Evolutionary conservation across 1,284 basidiomycete genomes (phyloP), one percentile per base, ranked within the genome.

Genomic region (Cerrena zonata): DNA sequence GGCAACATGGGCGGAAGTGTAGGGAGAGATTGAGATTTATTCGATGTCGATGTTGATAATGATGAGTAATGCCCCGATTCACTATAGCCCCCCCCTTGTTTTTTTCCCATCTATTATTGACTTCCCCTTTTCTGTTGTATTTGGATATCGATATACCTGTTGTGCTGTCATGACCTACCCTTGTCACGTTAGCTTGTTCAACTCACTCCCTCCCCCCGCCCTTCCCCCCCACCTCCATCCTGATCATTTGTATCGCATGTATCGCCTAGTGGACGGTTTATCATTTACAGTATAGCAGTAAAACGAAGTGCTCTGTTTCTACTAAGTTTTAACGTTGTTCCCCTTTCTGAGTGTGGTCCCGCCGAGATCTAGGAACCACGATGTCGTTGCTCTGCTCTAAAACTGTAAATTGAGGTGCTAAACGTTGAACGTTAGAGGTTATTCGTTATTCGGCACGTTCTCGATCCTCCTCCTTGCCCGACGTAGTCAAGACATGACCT

Each of bases 1-100:
- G 56, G 86, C 86, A 47, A 67, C 71, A 52, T 89, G 86, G 86
- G 86, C 84, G 53, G 85, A 89, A 67, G 71, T 77, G 58, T 84
- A 67, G 74, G 69, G 40, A 45, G 47, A 36, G 52, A 49, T 21
- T 41, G 50, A 10, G 23, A 40, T 47, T 45, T 53, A n/a, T n/a
- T n/a, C n/a, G n/a, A n/a, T 34, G 15, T 34, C 30, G 30, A 34
- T 34, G 30, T 58, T 55, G 51, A 59, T 63, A 56, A 59, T 61
- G 57, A 62, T 60, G 60, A 60, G n/a, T n/a, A n/a, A n/a, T n/a
- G n/a, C n/a, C n/a, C 58, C 30, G 30, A 7, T 34, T 34, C 7
- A 15, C 15, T 34, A 15, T 34, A 15, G 30, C 61, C 58, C n/a
- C n/a, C n/a, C n/a, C n/a, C n/a, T 58, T 57, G 46, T 57, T 56